Evolutionary conservation across 2,329 filamentous ascomycete genomes (phyloP).

Genomic region (Rutstroemia sp.): DNA sequence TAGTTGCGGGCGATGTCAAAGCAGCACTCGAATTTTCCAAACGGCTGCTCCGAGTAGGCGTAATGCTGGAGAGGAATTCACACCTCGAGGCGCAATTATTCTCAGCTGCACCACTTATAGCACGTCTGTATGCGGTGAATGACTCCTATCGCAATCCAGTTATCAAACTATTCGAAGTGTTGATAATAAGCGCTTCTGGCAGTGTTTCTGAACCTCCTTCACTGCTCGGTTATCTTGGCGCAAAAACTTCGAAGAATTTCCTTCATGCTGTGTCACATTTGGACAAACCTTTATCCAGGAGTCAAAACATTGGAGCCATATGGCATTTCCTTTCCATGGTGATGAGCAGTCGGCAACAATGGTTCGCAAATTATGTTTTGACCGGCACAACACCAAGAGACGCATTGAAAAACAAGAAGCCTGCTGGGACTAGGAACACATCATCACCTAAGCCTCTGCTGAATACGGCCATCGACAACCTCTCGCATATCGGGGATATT

Average conservation of each 20-base stretch:
- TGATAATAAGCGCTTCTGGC: conserved; percentile 64
- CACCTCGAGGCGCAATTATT: conserved; percentile 73
- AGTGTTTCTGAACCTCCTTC: conserved; percentile 75
- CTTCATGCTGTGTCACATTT: conserved; percentile 69
- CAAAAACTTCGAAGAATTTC: conserved; percentile 77
- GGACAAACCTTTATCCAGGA: conserved; percentile 65
- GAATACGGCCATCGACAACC: conserved; percentile 60
- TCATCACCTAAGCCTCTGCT: conserved; percentile 55
- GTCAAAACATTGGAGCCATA: conserved; percentile 56
- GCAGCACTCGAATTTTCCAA: conserved; percentile 60
- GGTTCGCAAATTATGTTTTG: conserved; percentile 88
- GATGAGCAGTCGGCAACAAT: conserved; percentile 85
- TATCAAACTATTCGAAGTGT: conserved; percentile 61
- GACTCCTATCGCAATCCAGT: conserved; percentile 59
- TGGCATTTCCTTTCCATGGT: conserved; percentile 86
- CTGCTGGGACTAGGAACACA: conserved; percentile 36
- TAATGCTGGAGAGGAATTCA: conserved; percentile 53
- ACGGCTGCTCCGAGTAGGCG: conserved; percentile 62
- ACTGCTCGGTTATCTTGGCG: conserved; percentile 80
- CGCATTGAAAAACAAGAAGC: conserved; percentile 47
- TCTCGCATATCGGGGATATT: conserved; percentile 58
- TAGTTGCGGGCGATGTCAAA: conserved; percentile 55
- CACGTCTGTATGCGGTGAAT: conserved; percentile 66
- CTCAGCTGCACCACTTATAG: conserved; percentile 68
- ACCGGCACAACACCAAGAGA: conserved; percentile 81